Conservation (phyloP, 2,329 filamentous ascomycete genomes). For the Pyricularia sp. region DNA sequence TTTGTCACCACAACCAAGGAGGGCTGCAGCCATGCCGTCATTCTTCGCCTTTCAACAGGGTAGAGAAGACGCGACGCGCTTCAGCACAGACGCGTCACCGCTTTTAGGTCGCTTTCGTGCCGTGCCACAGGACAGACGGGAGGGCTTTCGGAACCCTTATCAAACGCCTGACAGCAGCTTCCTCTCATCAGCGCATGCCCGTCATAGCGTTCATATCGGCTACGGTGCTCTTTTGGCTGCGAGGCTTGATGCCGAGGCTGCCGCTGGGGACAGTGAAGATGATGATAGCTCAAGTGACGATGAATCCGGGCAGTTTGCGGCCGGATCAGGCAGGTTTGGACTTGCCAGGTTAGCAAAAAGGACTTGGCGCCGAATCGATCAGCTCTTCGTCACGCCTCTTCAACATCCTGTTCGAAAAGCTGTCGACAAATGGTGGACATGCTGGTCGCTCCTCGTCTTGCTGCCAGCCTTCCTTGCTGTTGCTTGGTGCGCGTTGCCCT, state of each 20-base stretch:
- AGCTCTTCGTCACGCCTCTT: slow-evolving; percentile 49
- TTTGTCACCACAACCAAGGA: background rate
- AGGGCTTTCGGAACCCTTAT: slow-evolving; percentile 5
- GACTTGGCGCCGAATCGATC: slow-evolving; percentile 22
- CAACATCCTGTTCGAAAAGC: slow-evolving; percentile 43
- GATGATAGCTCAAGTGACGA: slow-evolving; percentile 19
- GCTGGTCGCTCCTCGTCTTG: slow-evolving; percentile 47
- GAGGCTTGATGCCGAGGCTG: slow-evolving; percentile 19
- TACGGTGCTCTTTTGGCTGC: slow-evolving; percentile 41
- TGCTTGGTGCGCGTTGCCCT: slow-evolving; percentile 51
- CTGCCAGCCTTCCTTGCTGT: slow-evolving; percentile 49
- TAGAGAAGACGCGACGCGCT: slow-evolving; percentile 38
- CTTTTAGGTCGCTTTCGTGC: slow-evolving; percentile 53
- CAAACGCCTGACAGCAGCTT: background rate
- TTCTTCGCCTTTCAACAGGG: slow-evolving; percentile 58
- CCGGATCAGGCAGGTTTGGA: background rate
- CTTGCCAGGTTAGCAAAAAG: slow-evolving; percentile 12
- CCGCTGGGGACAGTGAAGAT: slow-evolving; percentile 17
- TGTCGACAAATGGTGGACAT: slow-evolving; percentile 49
- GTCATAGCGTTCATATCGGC: slow-evolving; percentile 42
- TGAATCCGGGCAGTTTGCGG: slow-evolving; percentile 17
- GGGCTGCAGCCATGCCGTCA: slow-evolving; percentile 35
- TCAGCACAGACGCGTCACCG: slow-evolving; percentile 40
- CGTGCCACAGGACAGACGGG: slow-evolving; percentile 28
- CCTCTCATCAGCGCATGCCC: slow-evolving; percentile 15